A percentile compares a stretch with the other conserved stretches of the same genome.
Conservation (phyloP, 345 rosid genomes). For the Eucalyptus polybractea region DNA sequence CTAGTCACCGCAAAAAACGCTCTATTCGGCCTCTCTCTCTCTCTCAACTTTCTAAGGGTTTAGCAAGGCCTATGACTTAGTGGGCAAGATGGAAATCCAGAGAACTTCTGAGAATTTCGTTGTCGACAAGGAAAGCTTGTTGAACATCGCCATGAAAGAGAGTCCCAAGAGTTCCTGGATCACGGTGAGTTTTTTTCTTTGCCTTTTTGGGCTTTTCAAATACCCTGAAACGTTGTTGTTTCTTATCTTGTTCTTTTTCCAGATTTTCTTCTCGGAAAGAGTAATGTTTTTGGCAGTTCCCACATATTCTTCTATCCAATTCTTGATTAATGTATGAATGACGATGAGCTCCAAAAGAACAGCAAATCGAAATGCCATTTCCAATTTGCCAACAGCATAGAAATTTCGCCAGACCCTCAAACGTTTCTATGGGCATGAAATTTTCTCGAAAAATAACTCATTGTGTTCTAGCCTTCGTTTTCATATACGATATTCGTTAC, state of each 20-base stretch:
- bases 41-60: too few relatives aligned
- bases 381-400: neutral
- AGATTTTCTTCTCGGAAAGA: neutral
- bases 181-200: neutral
- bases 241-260: neutral
- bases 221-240: neutral
- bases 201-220: neutral
- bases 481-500: neutral
- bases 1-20: neutral
- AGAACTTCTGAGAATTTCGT: neutral
- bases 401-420: neutral
- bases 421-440: neutral
- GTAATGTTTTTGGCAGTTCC: neutral
- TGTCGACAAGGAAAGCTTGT: neutral
- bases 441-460: neutral
- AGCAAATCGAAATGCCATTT: neutral
- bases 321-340: neutral
- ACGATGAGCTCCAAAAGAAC: neutral
- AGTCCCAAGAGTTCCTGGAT: neutral
- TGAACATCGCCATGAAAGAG: neutral
- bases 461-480: neutral
- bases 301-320: neutral
- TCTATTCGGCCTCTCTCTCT: neutral
- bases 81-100: neutral
- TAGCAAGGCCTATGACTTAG: too few relatives aligned